Evolutionary conservation across 2,329 filamentous ascomycete genomes (phyloP).

Genomic region (Exophiala xenobiotica): DNA sequence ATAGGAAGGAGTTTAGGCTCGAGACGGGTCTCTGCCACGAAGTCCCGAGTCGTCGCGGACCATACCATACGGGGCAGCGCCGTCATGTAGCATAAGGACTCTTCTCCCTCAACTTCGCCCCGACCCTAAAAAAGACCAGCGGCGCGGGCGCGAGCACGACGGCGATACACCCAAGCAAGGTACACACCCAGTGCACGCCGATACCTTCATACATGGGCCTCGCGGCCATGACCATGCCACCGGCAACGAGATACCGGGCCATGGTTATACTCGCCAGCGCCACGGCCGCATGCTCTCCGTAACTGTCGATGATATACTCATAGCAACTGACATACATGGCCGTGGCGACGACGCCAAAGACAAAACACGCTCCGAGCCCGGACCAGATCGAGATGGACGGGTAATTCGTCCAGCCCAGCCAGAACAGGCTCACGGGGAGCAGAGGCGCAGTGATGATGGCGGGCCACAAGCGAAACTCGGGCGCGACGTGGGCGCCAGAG

Average conservation of each 20-base stretch:
- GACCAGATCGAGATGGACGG: slow-evolving; percentile 50
- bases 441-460: slow-evolving; percentile 51
- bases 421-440: slow-evolving; percentile 55
- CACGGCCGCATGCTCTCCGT: slow-evolving; percentile 53
- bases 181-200: slow-evolving; percentile 41
- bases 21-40: too few relatives aligned
- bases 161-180: slow-evolving; percentile 41
- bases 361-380: slow-evolving; percentile 49
- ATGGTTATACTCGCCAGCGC: slow-evolving; percentile 48
- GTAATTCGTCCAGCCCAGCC: slow-evolving; percentile 57
- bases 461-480: slow-evolving; percentile 56
- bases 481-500: slow-evolving; percentile 51
- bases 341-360: slow-evolving; percentile 53
- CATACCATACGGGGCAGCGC: too few relatives aligned
- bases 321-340: slow-evolving; percentile 53
- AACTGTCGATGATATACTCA: slow-evolving; percentile 60
- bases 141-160: slow-evolving; percentile 45
- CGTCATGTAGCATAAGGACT: slow-evolving; percentile 4
- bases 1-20: too few relatives aligned
- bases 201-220: slow-evolving; percentile 40
- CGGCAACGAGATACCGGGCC: slow-evolving; percentile 42
- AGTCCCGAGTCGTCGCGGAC: too few relatives aligned
- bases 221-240: slow-evolving; percentile 36
- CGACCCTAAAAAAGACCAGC: slow-evolving; percentile 40
- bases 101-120: slow-evolving; percentile 9